Evolutionary conservation across 2,329 filamentous ascomycete genomes (phyloP).

Genomic region (Fusarium odoratissimum): DNA sequence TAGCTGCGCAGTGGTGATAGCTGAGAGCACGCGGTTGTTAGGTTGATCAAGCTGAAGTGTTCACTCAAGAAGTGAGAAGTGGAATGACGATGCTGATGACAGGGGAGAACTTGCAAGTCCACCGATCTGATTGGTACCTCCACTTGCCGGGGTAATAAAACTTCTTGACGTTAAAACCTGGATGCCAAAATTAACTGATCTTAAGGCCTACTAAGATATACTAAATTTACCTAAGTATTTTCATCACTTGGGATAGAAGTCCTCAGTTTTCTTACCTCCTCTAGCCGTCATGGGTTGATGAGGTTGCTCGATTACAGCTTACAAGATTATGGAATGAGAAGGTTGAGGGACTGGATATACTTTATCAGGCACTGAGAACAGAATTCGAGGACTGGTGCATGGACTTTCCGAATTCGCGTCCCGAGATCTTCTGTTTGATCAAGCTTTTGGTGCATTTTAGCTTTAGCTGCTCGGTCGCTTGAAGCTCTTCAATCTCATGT

Average conservation of each 20-base stretch:
- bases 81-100: conserved; percentile 23
- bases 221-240: background rate
- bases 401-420: background rate
- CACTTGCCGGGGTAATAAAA: conserved; percentile 23
- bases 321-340: background rate
- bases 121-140: conserved; percentile 23
- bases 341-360: background rate
- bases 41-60: background rate
- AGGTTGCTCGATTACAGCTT: background rate
- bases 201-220: background rate
- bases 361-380: background rate
- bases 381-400: background rate
- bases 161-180: background rate
- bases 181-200: background rate
- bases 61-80: conserved; percentile 18
- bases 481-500: background rate
- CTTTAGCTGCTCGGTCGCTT: background rate
- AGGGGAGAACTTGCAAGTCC: conserved; percentile 13
- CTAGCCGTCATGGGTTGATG: background rate
- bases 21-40: background rate
- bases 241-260: too few species aligned
- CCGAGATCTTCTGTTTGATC: background rate
- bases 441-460: background rate
- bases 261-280: background rate
- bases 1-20: background rate